Base-by-base conservation (phyloP, 805 yeast species). In the Nakazawaea peltata region DNA sequence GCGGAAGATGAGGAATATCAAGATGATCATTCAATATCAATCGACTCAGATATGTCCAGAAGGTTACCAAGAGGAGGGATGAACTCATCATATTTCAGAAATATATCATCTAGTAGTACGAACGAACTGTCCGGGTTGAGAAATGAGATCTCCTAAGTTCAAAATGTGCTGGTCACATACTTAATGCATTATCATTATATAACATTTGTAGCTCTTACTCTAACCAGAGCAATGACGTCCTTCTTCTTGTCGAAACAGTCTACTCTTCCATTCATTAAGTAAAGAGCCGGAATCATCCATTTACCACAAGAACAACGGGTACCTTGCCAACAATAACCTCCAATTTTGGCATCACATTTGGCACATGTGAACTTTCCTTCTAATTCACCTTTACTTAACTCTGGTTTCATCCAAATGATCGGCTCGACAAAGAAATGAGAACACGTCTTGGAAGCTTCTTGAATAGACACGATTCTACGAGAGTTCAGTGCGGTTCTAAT, bases 301-400 rank as follows among this genome's bases (percentile, higher is more conserved):
- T 74, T 76, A 2, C 97, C 97, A 56, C 98, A 92, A 39, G 92
- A 76, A 56, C 98, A 92, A 47, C 94, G 64, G 2, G 90, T 76
- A 0, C 98, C 98, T 49, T 79, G 83, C 98, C 98, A 92, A 42
- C 79, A 75, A 54, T 87, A 92, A 0, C 85, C 87, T 11, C 98
- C 98, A 2, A 92, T 74, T 59, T 90, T 92, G 12, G 82, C 66
- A 4, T 64, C 63, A 61, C 98, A 92, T 49, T 79, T 81, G 2
- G 92, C 92, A 55, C 98, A 92, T 9, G 60, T 54, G 29, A 92
- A 75, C 49, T 81, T 84, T 2, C 98, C 98, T 54, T 90, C 97
- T 7, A 92, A 48, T 34, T 77, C 81, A 24, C 84, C 84, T 45
- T 71, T 68, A 31, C 69, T 76, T 26, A 90, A 60, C 53, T 85